Base-by-base conservation (phyloP, 2,329 filamentous ascomycete species). In the Monilinia vaccinii-corymbosi region DNA sequence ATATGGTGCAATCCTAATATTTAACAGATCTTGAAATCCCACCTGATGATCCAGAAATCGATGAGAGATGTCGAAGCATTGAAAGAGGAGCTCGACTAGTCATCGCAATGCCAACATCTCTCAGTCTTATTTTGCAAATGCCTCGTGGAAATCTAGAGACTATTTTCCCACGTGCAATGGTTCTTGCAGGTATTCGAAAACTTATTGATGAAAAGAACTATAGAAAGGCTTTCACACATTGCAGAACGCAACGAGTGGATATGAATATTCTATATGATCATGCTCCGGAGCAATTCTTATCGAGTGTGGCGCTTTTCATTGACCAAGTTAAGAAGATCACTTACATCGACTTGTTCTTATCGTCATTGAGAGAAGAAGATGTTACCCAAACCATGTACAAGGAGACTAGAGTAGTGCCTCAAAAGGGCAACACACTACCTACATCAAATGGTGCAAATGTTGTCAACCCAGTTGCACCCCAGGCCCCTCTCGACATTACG, bases 261-360 rank as follows among this genome's bases (percentile, higher is more conserved):
- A 92, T 97, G 88, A 99, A 99, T 70, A 93, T 99, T 63, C 78
- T 99, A 2, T 93, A 96, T 70, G 94, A 99, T 70, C 90, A 97
- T 74, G 85, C 85, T n/a, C 91, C 93, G 0, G 80, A 85, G 42
- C 89, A 95, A 66, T 97, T 99, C 71, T 80, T 97, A 71, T 76
- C 80, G 4, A 89, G 86, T 65, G 82, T 96, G 13, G 78, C 80
- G 0, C 73, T 89, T 0, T 96, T 99, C 69, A 78, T 97, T 36
- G 85, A 91, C 21, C 92, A 99, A 72, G 79, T 99, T 45, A 85
- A 87, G 67, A 91, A 89, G 64, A 79, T 88, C 14, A 83, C 91
- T 42, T 88, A 90, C 64, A 87, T 97, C 62, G 94, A 99, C 71
- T 79, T 97, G 23, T 96, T 99, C 67, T 77, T 99, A 18, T 96